Base-by-base conservation (phyloP, 2,329 filamentous ascomycete genomes). In the Torrubiella hemipterigena region DNA sequence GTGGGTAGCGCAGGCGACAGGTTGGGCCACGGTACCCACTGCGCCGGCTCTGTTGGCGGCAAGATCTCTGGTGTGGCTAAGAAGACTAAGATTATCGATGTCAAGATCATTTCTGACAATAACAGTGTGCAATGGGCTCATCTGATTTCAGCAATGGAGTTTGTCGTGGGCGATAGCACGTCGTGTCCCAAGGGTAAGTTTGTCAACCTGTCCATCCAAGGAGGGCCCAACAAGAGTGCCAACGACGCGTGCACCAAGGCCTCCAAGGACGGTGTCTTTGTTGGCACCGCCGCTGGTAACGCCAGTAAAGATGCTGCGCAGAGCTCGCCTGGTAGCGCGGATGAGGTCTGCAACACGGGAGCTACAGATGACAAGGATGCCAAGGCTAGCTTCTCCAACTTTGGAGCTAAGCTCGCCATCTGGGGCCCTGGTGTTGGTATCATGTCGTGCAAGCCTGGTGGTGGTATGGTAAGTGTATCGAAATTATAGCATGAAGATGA, bases 171-270 rank as follows among this genome's bases (percentile, higher is more conserved):
- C 14, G 56, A 55, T 22, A 55, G 47, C 40, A 50, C 58, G 42
- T 63, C 51, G 50, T 63, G 64, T 17, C 56, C 55, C 27, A 53
- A 58, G 38, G 58, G 67, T 48, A 63, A n/a, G n/a, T n/a, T 63
- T 37, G 43, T 52, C 33, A 42, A 48, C 34, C 61, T 61, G 31
- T 45, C 50, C 31, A 45, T 30, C 26, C 53, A 54, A 16, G 50
- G 65, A n/a, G 66, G 69, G 23, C 57, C 70, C 41, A 69, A 61
- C 55, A 61, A 74, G 64, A 71, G 65, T n/a, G 59, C 75, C 4
- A 67, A 66, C 12, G 67, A 67, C 13, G 27, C 39, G 13, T 47
- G 45, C 39, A 67, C 64, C 3, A 50, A 51, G 27, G 63, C 67
- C 31, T 57, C 60, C 37, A 42, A 39, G 20, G 46, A 49, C 7